Evolutionary conservation across 1,284 basidiomycete species (phyloP).

Genomic region (Boletus smithii): DNA sequence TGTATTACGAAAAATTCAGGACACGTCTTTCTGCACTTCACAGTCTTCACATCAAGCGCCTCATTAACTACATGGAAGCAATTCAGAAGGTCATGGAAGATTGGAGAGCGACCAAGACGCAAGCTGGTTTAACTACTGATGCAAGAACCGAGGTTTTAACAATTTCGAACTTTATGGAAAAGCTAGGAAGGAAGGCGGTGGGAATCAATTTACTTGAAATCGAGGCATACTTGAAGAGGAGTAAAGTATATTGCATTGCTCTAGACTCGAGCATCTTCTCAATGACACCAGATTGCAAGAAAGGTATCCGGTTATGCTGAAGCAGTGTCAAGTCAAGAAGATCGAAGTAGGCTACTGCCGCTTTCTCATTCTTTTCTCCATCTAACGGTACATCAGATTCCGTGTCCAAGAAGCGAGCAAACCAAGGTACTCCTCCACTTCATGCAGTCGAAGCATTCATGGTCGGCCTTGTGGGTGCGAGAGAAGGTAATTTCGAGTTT

Average conservation of each 20-base stretch:
- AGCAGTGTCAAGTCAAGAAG: conserved; percentile 50
- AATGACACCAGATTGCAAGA: conserved; percentile 51
- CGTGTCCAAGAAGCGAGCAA: conserved; percentile 31
- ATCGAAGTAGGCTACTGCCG: conserved; percentile 31
- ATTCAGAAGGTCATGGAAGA: conserved; percentile 58
- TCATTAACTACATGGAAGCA: conserved; percentile 70
- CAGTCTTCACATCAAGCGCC: conserved; percentile 76
- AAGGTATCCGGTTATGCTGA: conserved; percentile 83
- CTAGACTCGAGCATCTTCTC: neutral
- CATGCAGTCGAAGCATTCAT: conserved; percentile 86
- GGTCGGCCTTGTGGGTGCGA: conserved; percentile 74
- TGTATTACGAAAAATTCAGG: conserved; percentile 79
- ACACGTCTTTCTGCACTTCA: conserved; percentile 73
- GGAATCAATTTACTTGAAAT: conserved; percentile 83
- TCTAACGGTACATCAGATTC: conserved; percentile 20
- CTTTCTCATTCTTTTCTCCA: neutral
- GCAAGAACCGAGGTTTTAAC: conserved; percentile 58
- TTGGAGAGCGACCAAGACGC: conserved; percentile 37
- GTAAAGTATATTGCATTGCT: conserved; percentile 59
- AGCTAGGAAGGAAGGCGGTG: conserved; percentile 64
- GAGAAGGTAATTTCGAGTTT: conserved; percentile 55
- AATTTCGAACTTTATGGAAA: conserved; percentile 59
- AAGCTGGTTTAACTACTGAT: conserved; percentile 12
- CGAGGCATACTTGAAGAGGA: conserved; percentile 78
- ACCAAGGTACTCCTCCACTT: conserved; percentile 67